Conservation (phyloP, 805 yeast genomes). For the Barnettozyma pratensis region DNA sequence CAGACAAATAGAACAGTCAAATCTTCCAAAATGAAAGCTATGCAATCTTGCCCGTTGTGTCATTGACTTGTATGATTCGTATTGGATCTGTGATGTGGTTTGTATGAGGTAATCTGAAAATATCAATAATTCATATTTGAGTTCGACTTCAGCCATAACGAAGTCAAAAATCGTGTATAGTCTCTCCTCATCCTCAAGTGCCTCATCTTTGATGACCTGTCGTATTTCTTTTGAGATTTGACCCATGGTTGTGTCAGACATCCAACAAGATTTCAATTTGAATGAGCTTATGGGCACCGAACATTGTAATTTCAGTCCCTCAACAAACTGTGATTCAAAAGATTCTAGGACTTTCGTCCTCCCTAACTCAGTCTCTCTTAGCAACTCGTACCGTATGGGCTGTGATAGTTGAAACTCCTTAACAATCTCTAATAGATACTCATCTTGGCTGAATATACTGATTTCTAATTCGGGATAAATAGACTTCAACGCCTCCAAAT, state of each 20-base stretch:
- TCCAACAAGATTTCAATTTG: constrained; percentile 28
- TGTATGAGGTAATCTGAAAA: constrained; percentile 11
- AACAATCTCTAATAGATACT: background rate
- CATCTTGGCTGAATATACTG: background rate
- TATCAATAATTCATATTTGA: constrained; percentile 3
- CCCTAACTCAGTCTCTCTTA: background rate
- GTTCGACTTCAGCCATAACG: constrained; percentile 24
- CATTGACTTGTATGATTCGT: constrained; percentile 16
- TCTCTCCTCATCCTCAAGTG: constrained; percentile 32
- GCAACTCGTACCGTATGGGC: background rate
- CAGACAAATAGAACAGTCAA: constrained; percentile 54
- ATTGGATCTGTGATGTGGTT: constrained; percentile 1
- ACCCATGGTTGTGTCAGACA: constrained; percentile 12
- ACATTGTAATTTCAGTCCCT: constrained; percentile 16
- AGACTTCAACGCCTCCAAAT: constrained; percentile 34
- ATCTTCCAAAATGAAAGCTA: constrained; percentile 33
- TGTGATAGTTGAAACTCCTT: background rate
- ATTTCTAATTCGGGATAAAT: constrained; percentile 37
- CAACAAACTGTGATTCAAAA: background rate
- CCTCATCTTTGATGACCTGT: background rate
- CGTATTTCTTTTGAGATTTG: background rate
- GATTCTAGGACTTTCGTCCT: background rate
- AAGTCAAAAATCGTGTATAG: constrained; percentile 37
- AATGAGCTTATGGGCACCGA: constrained; percentile 28
- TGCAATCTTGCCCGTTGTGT: constrained; percentile 21